phyloP scores from a whole-genome alignment of 2,329 filamentous ascomycete genomes.

The Blastomyces silverae region DNA sequence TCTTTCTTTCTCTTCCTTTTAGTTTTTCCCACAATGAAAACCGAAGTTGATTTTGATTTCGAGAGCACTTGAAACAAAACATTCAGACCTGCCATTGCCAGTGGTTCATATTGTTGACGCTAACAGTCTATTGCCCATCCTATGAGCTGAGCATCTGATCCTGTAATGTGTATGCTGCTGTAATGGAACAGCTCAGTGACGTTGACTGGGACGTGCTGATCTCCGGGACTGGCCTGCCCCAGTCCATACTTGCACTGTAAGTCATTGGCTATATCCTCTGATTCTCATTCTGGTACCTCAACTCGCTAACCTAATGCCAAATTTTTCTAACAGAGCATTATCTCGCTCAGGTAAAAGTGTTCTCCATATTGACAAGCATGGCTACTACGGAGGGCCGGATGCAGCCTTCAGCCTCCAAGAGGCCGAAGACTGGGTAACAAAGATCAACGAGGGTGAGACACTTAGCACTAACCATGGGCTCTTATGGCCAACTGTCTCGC shows the following conservation, averaged over 20 bases:
- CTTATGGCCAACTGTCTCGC: slow-evolving; percentile 10
- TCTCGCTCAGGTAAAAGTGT: slow-evolving; percentile 88
- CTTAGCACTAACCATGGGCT: slow-evolving; percentile 7
- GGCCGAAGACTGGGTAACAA: slow-evolving; percentile 64
- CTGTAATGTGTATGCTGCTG: slow-evolving; percentile 2
- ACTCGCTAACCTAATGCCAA: slow-evolving; percentile 45
- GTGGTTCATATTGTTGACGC: background rate
- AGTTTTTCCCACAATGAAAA: slow-evolving; percentile 4
- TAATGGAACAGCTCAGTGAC: slow-evolving; percentile 67
- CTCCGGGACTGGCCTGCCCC: slow-evolving; percentile 67
- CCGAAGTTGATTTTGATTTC: background rate
- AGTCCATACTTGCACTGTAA: slow-evolving; percentile 73
- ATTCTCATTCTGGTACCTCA: slow-evolving; percentile 53
- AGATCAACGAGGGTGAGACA: slow-evolving; percentile 36
- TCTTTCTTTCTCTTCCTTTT: background rate
- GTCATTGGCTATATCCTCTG: slow-evolving; percentile 37
- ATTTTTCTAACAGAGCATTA: slow-evolving; percentile 59
- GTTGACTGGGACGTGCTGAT: slow-evolving; percentile 74
- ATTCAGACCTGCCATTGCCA: background rate
- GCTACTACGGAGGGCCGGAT: slow-evolving; percentile 80
- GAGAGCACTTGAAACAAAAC: background rate
- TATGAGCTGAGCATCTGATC: background rate
- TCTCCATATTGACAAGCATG: slow-evolving; percentile 79
- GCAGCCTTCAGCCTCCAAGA: slow-evolving; percentile 81
- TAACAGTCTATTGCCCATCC: background rate